A percentile compares a stretch with the other conserved stretches of the same genome.
Conservation (phyloP, 2,329 filamentous ascomycete genomes). For the Calonectria multiphialidica region DNA sequence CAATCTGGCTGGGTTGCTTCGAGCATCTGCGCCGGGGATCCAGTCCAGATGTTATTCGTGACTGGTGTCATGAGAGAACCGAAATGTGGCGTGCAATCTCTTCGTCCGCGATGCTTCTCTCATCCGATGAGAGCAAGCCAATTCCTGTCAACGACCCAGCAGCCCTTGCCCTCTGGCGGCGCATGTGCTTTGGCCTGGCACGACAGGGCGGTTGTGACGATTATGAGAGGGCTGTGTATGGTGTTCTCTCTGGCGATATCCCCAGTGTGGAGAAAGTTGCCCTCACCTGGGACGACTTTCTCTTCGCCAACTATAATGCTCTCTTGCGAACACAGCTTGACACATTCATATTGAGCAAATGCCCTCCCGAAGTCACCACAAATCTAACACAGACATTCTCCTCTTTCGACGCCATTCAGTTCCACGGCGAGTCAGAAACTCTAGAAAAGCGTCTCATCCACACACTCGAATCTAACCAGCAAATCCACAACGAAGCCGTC, state of each 20-base stretch:
- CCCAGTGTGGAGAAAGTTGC: slow-evolving; percentile 82
- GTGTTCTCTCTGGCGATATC: slow-evolving; percentile 87
- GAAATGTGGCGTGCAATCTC: slow-evolving; percentile 92
- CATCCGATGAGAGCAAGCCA: slow-evolving; percentile 59
- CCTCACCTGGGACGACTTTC: slow-evolving; percentile 84
- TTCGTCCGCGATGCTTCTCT: slow-evolving; percentile 78
- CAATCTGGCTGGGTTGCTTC: slow-evolving; percentile 94
- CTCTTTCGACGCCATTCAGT: slow-evolving; percentile 74
- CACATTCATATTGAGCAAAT: slow-evolving; percentile 70
- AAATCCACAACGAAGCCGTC: slow-evolving; percentile 69
- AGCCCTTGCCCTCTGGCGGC: slow-evolving; percentile 77
- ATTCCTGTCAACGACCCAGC: slow-evolving; percentile 51
- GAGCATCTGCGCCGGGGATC: slow-evolving; percentile 91
- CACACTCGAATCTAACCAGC: slow-evolving; percentile 67
- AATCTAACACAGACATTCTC: slow-evolving; percentile 70
- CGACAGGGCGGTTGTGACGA: slow-evolving; percentile 77
- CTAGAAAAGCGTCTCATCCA: slow-evolving; percentile 71
- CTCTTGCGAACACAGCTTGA: slow-evolving; percentile 85
- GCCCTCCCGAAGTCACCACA: slow-evolving; percentile 65
- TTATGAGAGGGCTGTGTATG: slow-evolving; percentile 92
- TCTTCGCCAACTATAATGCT: slow-evolving; percentile 92
- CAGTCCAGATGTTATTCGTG: slow-evolving; percentile 77
- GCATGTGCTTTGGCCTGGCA: slow-evolving; percentile 80
- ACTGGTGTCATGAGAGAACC: slow-evolving; percentile 88
- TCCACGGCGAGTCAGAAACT: slow-evolving; percentile 67